phyloP scores from a whole-genome alignment of 2,329 filamentous ascomycete genomes.

The Ophiostoma perfectum region DNA sequence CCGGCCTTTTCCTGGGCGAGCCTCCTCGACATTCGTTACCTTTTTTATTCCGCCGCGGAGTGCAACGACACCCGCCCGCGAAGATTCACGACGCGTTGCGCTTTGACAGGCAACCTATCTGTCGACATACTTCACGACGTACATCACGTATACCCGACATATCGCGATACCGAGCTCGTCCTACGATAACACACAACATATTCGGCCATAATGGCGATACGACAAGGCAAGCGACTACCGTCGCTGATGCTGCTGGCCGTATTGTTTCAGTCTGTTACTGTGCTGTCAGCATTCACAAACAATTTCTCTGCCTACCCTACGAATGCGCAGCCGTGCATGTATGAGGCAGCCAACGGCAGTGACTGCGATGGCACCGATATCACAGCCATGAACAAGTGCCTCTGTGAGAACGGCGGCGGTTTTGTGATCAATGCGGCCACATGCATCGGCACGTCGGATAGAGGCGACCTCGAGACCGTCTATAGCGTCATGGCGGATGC shows the following conservation, averaged over 20 bases:
- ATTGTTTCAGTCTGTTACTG: background rate
- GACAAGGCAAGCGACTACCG: background rate
- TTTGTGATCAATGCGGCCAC: slow-evolving; percentile 45
- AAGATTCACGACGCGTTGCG: background rate
- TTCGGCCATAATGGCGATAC: background rate
- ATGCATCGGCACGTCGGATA: slow-evolving; percentile 40
- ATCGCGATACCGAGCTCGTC: background rate
- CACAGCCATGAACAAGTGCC: slow-evolving; percentile 42
- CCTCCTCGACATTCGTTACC: background rate
- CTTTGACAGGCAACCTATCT: background rate
- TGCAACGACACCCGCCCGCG: background rate
- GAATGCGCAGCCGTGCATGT: slow-evolving; percentile 41
- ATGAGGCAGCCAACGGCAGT: slow-evolving; percentile 37
- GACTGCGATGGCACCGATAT: slow-evolving; percentile 40
- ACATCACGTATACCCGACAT: background rate
- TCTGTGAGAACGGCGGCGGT: slow-evolving; percentile 45
- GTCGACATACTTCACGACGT: no score
- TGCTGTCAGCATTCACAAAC: slow-evolving; percentile 27
- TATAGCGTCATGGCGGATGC: slow-evolving; percentile 42
- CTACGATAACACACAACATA: background rate
- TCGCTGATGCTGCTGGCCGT: background rate
- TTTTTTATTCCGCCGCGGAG: background rate
- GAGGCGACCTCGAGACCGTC: slow-evolving; percentile 38
- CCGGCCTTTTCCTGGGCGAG: background rate
- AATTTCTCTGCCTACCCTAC: slow-evolving; percentile 43